Percentiles rank a stretch among this genome's conserved stretches.
Conservation (phyloP, 164 flowering plant genomes). For the Euptelea pleiosperma region DNA sequence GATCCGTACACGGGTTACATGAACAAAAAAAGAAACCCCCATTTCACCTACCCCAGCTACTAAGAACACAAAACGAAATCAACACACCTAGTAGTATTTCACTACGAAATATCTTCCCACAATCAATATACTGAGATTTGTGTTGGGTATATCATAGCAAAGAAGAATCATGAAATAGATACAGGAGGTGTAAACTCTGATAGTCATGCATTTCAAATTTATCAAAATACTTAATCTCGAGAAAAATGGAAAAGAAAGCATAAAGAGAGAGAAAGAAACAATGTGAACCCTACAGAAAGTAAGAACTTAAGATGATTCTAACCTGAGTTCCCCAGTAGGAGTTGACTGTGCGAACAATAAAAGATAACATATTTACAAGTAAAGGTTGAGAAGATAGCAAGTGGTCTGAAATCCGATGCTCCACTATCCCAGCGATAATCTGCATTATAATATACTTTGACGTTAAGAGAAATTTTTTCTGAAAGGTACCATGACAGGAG, state of each 20-base stretch:
- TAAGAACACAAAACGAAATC: too few species aligned
- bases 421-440: slow-evolving; percentile 89
- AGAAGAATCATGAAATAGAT: too few species aligned
- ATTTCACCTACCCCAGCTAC: too few species aligned
- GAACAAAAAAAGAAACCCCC: background rate
- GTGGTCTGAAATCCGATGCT: slow-evolving; percentile 78
- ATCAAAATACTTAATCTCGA: background rate
- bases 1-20: background rate
- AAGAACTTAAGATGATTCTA: slow-evolving; percentile 8
- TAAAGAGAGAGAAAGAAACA: too few species aligned
- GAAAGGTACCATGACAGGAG: background rate
- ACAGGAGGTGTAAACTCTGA: too few species aligned
- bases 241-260: background rate
- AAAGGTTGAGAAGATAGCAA: slow-evolving; percentile 58
- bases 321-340: slow-evolving; percentile 97
- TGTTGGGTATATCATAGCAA: too few species aligned
- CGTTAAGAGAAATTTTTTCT: background rate
- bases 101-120: too few species aligned
- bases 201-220: too few species aligned
- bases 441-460: slow-evolving; percentile 31
- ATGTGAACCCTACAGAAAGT: background rate
- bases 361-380: slow-evolving; percentile 72
- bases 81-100: too few species aligned
- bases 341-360: slow-evolving; percentile 69
- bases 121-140: too few species aligned